Evolutionary conservation across 495 filamentous ascomycete genomes (phyloP).

Genomic region (Penicillium silybi): DNA sequence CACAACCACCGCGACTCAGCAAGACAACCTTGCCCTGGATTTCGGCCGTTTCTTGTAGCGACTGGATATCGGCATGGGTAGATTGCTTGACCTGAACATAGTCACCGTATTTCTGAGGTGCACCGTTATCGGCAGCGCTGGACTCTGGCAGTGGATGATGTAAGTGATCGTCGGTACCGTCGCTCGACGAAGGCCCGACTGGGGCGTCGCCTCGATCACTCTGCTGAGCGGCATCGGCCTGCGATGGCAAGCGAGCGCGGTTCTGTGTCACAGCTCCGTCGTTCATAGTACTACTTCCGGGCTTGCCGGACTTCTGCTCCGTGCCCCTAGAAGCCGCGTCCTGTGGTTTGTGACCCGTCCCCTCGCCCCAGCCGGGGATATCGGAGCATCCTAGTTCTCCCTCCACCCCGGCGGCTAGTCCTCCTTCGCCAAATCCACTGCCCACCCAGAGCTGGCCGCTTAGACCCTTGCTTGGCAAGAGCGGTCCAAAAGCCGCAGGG

Average conservation of each 20-base stretch:
- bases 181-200: slow-evolving; percentile 45
- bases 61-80: slow-evolving; percentile 88
- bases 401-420: slow-evolving; percentile 52
- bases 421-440: slow-evolving; percentile 78
- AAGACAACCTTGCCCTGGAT: slow-evolving; percentile 90
- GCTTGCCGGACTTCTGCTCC: slow-evolving; percentile 27
- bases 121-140: slow-evolving; percentile 25
- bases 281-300: slow-evolving; percentile 23
- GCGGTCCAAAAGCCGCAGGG: slow-evolving; percentile 88
- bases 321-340: slow-evolving; percentile 23
- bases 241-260: slow-evolving; percentile 23
- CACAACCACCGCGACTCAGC: slow-evolving; percentile 88
- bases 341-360: slow-evolving; percentile 31
- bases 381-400: slow-evolving; percentile 97
- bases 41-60: slow-evolving; percentile 88
- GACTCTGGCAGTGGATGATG: slow-evolving; percentile 61
- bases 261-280: slow-evolving; percentile 18
- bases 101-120: slow-evolving; percentile 37
- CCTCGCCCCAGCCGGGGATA: slow-evolving; percentile 84
- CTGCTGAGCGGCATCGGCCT: slow-evolving; percentile 21
- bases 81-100: slow-evolving; percentile 42
- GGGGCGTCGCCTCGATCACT: slow-evolving; percentile 17
- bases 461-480: slow-evolving; percentile 68
- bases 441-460: slow-evolving; percentile 88
- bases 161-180: slow-evolving; percentile 91